Percentiles rank a stretch among this genome's conserved stretches.
phyloP scores from a whole-genome alignment of 202 grass and related monocot species.

The Eragrostis tef region DNA sequence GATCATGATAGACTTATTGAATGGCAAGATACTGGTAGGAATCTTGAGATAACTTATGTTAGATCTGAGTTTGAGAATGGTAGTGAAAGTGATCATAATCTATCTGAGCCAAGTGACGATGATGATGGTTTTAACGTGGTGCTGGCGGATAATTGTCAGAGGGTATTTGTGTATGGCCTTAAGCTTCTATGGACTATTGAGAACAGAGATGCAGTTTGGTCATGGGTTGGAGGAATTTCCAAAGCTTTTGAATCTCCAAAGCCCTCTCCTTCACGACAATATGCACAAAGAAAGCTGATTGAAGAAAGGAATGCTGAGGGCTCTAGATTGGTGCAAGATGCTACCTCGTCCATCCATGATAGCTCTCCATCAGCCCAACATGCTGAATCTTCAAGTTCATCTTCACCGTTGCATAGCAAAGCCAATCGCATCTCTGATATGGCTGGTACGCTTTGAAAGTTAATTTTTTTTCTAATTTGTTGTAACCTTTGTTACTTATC shows the following conservation, averaged over 20 bases:
- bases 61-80: constrained; percentile 86
- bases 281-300: constrained; percentile 89
- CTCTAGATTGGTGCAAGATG: constrained; percentile 59
- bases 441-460: constrained; percentile 53
- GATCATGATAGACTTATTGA: constrained; percentile 73
- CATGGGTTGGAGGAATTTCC: constrained; percentile 88
- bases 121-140: constrained; percentile 94
- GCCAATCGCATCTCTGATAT: constrained; percentile 57
- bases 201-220: constrained; percentile 87
- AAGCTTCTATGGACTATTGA: constrained; percentile 93
- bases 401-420: constrained; percentile 64
- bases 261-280: constrained; percentile 90
- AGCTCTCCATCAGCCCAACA: constrained; percentile 50
- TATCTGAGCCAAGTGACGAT: constrained; percentile 81
- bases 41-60: constrained; percentile 78
- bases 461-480: constrained; percentile 42
- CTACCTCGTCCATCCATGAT: constrained; percentile 50
- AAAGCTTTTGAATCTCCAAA: constrained; percentile 95
- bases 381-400: constrained; percentile 56
- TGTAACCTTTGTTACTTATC: constrained; percentile 41
- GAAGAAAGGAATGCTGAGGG: constrained; percentile 67
- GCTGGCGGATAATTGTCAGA: constrained; percentile 90
- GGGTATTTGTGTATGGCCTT: constrained; percentile 86
- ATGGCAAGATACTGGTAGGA: constrained; percentile 87
- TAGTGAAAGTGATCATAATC: constrained; percentile 77